A percentile compares a stretch with the other conserved stretches of the same genome.
phyloP scores from a whole-genome alignment of 164 flowering plant species.

The Hamamelis virginiana region DNA sequence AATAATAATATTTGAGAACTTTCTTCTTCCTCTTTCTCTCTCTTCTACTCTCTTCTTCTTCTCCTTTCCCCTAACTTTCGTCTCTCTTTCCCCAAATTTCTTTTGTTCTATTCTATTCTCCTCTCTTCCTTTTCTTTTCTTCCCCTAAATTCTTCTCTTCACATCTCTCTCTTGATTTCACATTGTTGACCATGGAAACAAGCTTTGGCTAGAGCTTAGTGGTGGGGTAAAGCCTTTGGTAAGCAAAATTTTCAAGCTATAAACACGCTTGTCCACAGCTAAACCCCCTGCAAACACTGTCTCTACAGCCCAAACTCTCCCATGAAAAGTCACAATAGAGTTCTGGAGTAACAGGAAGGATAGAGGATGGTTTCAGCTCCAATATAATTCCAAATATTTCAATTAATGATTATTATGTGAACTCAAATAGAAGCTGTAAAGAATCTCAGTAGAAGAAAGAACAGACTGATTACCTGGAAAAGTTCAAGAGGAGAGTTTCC shows the following conservation, averaged over 20 bases:
- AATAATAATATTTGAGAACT: too few relatives aligned
- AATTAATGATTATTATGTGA: not conserved
- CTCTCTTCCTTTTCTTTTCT: too few relatives aligned
- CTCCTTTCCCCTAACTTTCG: too few relatives aligned
- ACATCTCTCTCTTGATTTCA: too few relatives aligned
- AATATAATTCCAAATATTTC: not conserved
- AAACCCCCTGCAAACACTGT: too few relatives aligned
- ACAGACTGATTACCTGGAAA: conserved; percentile 62
- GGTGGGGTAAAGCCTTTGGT: not conserved
- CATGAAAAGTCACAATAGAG: not conserved
- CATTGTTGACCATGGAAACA: too few relatives aligned
- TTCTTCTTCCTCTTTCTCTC: too few relatives aligned
- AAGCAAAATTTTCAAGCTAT: not conserved
- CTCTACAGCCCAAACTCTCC: not conserved
- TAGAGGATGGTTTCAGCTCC: not conserved
- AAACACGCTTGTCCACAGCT: not conserved
- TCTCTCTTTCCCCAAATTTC: too few relatives aligned
- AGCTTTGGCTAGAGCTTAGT: too few relatives aligned
- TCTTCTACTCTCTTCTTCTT: too few relatives aligned
- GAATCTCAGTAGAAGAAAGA: not conserved
- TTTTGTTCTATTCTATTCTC: too few relatives aligned
- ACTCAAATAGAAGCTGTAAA: not conserved
- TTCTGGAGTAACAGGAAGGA: not conserved
- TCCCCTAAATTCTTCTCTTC: too few relatives aligned
- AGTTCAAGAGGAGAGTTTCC: conserved; percentile 90